Conservation (phyloP, 2,329 filamentous ascomycete species). For the Pseudocercospora vitis region DNA sequence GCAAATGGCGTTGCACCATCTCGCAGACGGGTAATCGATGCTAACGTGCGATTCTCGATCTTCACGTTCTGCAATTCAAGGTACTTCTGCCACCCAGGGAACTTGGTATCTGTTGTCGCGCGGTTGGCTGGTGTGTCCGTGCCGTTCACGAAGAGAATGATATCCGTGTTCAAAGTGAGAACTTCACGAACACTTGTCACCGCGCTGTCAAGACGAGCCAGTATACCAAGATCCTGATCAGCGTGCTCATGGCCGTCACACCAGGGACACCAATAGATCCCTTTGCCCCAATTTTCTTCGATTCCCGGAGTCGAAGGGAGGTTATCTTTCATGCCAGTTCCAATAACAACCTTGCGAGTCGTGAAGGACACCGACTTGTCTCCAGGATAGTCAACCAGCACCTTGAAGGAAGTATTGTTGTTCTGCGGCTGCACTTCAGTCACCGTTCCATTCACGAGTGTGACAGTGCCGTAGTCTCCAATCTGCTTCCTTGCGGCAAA, state of each 20-base stretch:
- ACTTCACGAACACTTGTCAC: slow-evolving; percentile 16
- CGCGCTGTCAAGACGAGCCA: slow-evolving; percentile 13
- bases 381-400: slow-evolving; percentile 14
- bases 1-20: slow-evolving; percentile 12
- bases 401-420: slow-evolving; percentile 13
- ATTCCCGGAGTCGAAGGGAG: slow-evolving; percentile 27
- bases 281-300: slow-evolving; percentile 28
- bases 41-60: slow-evolving; percentile 18
- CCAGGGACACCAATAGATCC: slow-evolving; percentile 31
- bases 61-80: slow-evolving; percentile 17
- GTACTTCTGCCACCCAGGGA: slow-evolving; percentile 19
- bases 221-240: slow-evolving; percentile 17
- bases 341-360: slow-evolving; percentile 27
- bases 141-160: slow-evolving; percentile 20
- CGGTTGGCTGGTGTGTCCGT: slow-evolving; percentile 18
- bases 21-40: slow-evolving; percentile 11
- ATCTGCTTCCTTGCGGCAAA: slow-evolving; percentile 26
- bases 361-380: slow-evolving; percentile 19
- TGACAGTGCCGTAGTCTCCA: slow-evolving; percentile 21
- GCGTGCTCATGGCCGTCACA: slow-evolving; percentile 29
- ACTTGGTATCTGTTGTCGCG: slow-evolving; percentile 11
- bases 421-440: slow-evolving; percentile 12
- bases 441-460: slow-evolving; percentile 18
- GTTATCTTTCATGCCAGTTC: slow-evolving; percentile 27
- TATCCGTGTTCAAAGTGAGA: slow-evolving; percentile 17